Conservation (phyloP, 2,329 filamentous ascomycete genomes). For the Magnaporthiopsis incrustans region DNA sequence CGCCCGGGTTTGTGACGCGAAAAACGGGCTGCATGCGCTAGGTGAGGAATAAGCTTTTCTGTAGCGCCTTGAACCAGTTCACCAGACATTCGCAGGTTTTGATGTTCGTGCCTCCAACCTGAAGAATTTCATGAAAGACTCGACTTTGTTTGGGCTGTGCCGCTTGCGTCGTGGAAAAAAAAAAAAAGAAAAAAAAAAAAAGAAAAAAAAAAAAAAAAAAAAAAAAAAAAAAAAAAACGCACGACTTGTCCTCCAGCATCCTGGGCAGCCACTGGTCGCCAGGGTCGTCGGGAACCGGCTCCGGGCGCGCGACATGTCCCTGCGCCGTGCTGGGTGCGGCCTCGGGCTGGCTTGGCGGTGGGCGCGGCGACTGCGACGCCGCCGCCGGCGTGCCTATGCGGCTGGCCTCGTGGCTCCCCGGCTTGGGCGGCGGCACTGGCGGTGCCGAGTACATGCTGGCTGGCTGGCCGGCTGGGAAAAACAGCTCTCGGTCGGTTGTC, state of each 20-base stretch:
- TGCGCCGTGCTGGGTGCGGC: slow-evolving; percentile 13
- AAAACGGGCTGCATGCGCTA: too few species aligned
- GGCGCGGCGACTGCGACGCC: slow-evolving; percentile 34
- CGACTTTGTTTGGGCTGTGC: too few species aligned
- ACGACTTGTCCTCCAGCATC: slow-evolving; percentile 76
- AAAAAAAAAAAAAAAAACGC: slow-evolving; percentile 24
- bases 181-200: slow-evolving; percentile 16
- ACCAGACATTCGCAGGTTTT: too few species aligned
- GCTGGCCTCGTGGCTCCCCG: slow-evolving; percentile 59
- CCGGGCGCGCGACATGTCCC: slow-evolving; percentile 17
- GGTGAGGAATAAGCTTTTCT: too few species aligned
- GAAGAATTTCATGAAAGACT: rapidly evolving
- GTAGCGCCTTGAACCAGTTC: too few species aligned
- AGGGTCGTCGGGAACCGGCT: slow-evolving; percentile 47
- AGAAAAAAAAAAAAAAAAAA: slow-evolving; percentile 12
- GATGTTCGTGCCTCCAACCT: too few species aligned
- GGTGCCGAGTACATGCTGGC: slow-evolving; percentile 41
- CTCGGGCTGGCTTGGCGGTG: slow-evolving; percentile 24
- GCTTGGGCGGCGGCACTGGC: slow-evolving; percentile 65
- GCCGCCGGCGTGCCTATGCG: slow-evolving; percentile 56
- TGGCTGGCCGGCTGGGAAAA: background rate
- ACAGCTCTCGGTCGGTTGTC: too few species aligned
- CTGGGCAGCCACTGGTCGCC: slow-evolving; percentile 73
- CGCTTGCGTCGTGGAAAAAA: too few species aligned
- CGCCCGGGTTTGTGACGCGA: too few species aligned